phyloP scores from a whole-genome alignment of 208 protist species.

The Leishmania tropica region DNA sequence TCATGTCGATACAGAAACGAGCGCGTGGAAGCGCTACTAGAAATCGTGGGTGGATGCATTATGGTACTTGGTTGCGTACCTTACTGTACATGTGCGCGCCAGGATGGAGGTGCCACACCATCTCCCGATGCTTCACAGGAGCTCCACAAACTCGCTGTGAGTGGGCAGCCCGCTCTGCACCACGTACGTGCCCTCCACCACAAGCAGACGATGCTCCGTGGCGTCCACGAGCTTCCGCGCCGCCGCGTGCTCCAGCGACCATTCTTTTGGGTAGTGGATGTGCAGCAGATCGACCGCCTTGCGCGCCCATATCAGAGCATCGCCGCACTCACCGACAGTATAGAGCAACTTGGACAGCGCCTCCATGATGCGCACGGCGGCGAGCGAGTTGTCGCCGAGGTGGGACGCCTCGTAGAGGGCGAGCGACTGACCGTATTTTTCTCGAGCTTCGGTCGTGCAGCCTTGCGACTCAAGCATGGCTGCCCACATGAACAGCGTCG shows the following conservation, averaged over 20 bases:
- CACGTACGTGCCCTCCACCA: slow-evolving; percentile 52
- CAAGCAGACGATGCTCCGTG: slow-evolving; percentile 38
- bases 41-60: not conserved
- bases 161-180: slow-evolving; percentile 31
- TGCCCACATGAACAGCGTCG: slow-evolving; percentile 28
- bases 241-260: slow-evolving; percentile 40
- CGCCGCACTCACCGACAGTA: slow-evolving; percentile 47
- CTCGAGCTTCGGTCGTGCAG: slow-evolving; percentile 33
- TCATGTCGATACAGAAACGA: not conserved
- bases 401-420: slow-evolving; percentile 48
- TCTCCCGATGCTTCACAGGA: slow-evolving; percentile 6
- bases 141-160: slow-evolving; percentile 12
- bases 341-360: slow-evolving; percentile 54
- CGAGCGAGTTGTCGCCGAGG: slow-evolving; percentile 34
- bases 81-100: not conserved
- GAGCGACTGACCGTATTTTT: slow-evolving; percentile 46
- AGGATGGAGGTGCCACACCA: not conserved
- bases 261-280: slow-evolving; percentile 39
- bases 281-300: slow-evolving; percentile 36
- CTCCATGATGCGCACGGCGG: slow-evolving; percentile 35
- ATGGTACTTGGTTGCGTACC: not conserved
- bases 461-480: slow-evolving; percentile 47
- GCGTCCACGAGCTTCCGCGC: slow-evolving; percentile 31
- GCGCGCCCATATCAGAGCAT: slow-evolving; percentile 48
- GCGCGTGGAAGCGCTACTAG: not conserved